A percentile compares a stretch with the other conserved stretches of the same genome.
These are phyloP conservation scores for Mycena indigotica DNA, from an alignment of 768 basidiomycete species.

Conservation along the genomic window DNA sequence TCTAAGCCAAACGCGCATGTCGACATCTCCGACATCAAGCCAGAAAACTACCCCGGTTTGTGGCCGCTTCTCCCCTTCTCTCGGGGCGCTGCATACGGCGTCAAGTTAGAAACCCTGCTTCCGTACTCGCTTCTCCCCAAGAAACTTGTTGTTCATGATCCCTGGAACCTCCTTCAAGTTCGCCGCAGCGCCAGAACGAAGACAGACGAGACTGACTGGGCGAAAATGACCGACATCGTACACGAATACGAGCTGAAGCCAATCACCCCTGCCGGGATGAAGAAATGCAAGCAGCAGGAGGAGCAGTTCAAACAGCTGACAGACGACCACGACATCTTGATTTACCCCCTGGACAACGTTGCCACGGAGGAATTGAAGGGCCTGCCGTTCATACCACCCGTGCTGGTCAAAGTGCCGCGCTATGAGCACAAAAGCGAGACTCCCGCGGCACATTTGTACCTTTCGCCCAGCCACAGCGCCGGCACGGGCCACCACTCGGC, in stretches of 20 bases:
- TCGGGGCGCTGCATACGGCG: slow-evolving; percentile 6
- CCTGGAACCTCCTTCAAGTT: slow-evolving; percentile 37
- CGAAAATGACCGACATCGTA: slow-evolving; percentile 31
- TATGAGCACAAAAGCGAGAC: slow-evolving; percentile 13
- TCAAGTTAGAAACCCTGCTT: slow-evolving; percentile 35
- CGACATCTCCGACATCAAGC: slow-evolving; percentile 31
- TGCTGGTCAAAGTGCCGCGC: slow-evolving; percentile 21
- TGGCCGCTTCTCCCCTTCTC: slow-evolving; percentile 46
- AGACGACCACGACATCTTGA: slow-evolving; percentile 25
- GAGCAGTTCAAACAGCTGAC: slow-evolving; percentile 2
- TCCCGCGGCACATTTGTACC: slow-evolving; percentile 51
- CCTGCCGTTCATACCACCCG: slow-evolving; percentile 14
- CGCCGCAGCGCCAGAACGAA: neutral
- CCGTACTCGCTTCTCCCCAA: slow-evolving; percentile 40
- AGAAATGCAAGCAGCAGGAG: slow-evolving; percentile 17
- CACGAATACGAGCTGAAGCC: slow-evolving; percentile 34
- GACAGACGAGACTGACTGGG: slow-evolving; percentile 26
- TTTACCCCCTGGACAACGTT: slow-evolving; percentile 33
- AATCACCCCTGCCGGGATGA: slow-evolving; percentile 3
- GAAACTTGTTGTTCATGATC: slow-evolving; percentile 47
- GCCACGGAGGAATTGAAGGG: slow-evolving; percentile 7
- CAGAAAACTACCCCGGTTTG: slow-evolving; percentile 38
- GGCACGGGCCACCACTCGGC: slow-evolving; percentile 57
- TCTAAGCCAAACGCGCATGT: slow-evolving; percentile 1
- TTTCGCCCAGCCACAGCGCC: slow-evolving; percentile 37